Base-by-base conservation (phyloP, 2,329 filamentous ascomycete genomes). In the Colletotrichum endophyticum region DNA sequence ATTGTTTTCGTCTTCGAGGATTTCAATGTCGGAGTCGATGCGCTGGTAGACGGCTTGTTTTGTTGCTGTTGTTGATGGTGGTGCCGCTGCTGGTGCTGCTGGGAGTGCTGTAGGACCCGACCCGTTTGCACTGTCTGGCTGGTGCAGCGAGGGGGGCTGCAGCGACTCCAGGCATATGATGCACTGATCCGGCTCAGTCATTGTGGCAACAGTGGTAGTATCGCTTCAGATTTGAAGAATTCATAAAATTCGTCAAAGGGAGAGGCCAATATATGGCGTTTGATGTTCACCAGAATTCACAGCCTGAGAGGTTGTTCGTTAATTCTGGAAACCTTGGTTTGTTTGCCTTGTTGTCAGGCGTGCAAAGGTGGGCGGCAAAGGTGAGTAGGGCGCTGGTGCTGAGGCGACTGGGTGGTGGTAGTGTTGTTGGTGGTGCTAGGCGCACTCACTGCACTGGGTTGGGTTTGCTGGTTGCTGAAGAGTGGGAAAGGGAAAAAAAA, bases 101-200 rank as follows among this genome's bases (percentile, higher is more conserved):
- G 44, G 44, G 11, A 53, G 66, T 67, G 64, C 49, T 67, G 73
- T 34, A 76, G 81, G 80, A 78, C 66, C 76, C 57, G 76, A 71
- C 15, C 78, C 75, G 56, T 79, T 79, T 77, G 78, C 78, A 71
- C 75, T 77, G 75, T 80, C 78, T 63, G 80, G 66, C 69, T 77
- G 79, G 72, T 53, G 44, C 44, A 80, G 78, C 79, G 82, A 84
- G 79, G 83, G 82, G 77, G 80, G 82, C 78, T 85, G 86, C 75
- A 93, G 87, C 82, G 89, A 89, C 82, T 93, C 92, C 83, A 93
- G 88, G 88, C 92, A 94, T 85, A 93, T 91, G 85, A 93, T 93
- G 87, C 92, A 93, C 87, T 93, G 91, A 86, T 94, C 92, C 86
- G 91, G 85, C 81, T 87, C 86, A 86, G 86, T 86, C 86, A 87